Percentiles rank a stretch among this genome's conserved stretches.
These are phyloP conservation scores for Bothriochloa decipiens DNA, from an alignment of 176 grass and related monocot species.

Conservation along the genomic window DNA sequence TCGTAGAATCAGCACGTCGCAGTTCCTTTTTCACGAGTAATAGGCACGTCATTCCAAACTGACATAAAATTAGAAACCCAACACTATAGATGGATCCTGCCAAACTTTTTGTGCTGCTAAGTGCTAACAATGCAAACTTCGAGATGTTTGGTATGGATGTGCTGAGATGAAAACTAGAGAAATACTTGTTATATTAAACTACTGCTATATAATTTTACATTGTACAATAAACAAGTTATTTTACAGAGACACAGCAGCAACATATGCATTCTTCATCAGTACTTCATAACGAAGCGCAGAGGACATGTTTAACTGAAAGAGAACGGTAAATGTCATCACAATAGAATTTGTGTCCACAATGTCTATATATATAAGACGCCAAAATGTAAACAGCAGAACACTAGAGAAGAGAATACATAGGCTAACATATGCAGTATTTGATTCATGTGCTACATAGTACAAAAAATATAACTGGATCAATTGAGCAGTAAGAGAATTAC, in stretches of 20 bases:
- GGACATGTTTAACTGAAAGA: background rate
- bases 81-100: background rate
- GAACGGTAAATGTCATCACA: too few species aligned
- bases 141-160: background rate
- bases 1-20: background rate
- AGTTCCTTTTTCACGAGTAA: background rate
- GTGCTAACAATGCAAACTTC: background rate
- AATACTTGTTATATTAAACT: background rate
- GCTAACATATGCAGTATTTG: background rate
- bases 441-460: background rate
- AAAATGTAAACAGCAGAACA: background rate
- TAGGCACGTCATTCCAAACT: background rate
- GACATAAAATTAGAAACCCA: background rate
- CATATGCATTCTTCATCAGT: background rate
- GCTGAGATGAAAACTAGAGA: background rate
- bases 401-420: constrained; percentile 4
- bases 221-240: background rate
- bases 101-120: background rate
- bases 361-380: background rate
- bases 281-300: background rate
- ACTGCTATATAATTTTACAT: background rate
- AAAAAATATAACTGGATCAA: background rate
- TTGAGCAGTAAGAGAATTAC: background rate
- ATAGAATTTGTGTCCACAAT: too few species aligned
- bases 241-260: background rate